Evolutionary conservation across 805 yeast species (phyloP).

Genomic region (Blastobotrys terrestris): DNA sequence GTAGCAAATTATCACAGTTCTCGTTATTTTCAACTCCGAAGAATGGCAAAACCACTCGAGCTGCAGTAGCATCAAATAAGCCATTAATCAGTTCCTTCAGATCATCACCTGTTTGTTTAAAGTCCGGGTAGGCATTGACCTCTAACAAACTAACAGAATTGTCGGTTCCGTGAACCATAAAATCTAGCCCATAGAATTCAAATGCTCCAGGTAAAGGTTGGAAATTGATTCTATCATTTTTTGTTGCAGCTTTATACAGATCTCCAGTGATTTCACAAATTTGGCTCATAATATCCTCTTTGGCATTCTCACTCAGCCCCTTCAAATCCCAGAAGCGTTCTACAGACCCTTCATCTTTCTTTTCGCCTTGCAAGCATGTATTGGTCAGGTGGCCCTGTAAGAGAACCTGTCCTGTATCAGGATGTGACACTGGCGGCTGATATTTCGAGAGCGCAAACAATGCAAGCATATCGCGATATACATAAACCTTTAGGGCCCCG

Average conservation of each 20-base stretch:
- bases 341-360: slow-evolving; percentile 39
- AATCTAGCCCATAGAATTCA: slow-evolving; percentile 87
- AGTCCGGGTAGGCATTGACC: slow-evolving; percentile 92
- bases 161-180: slow-evolving; percentile 53
- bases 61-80: slow-evolving; percentile 54
- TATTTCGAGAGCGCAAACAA: slow-evolving; percentile 65
- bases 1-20: not conserved
- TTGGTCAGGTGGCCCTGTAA: slow-evolving; percentile 84
- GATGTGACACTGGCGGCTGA: slow-evolving; percentile 9
- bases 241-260: slow-evolving; percentile 71
- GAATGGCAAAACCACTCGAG: slow-evolving; percentile 46
- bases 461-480: slow-evolving; percentile 73
- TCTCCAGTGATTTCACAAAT: slow-evolving; percentile 62
- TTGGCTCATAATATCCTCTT: slow-evolving; percentile 42
- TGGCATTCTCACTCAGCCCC: slow-evolving; percentile 36
- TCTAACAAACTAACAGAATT: slow-evolving; percentile 61
- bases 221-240: slow-evolving; percentile 78
- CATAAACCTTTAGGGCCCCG: slow-evolving; percentile 72
- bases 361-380: slow-evolving; percentile 74
- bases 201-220: slow-evolving; percentile 74
- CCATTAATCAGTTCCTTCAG: slow-evolving; percentile 68
- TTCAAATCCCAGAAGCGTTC: slow-evolving; percentile 55
- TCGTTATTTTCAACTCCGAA: slow-evolving; percentile 3
- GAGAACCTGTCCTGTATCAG: slow-evolving; percentile 16
- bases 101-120: slow-evolving; percentile 86